Base-by-base conservation (phyloP, 2,329 filamentous ascomycete species). In the Alternaria sp. region DNA sequence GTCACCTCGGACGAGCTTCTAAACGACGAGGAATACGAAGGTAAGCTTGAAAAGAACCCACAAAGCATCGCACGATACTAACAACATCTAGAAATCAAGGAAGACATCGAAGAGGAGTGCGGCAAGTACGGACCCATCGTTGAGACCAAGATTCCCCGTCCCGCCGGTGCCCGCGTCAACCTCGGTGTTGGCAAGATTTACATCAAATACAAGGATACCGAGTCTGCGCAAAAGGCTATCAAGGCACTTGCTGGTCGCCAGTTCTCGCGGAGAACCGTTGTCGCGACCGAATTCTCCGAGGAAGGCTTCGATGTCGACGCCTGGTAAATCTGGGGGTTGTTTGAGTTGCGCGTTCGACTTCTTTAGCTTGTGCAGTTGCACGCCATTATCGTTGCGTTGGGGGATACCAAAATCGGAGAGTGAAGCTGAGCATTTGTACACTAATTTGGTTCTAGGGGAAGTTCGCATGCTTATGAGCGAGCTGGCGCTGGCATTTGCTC, bases 121-220 rank as follows among this genome's bases (percentile, higher is more conserved):
- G 83, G 86, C 74, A 99, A 99, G 79, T 99, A 91, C 75, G 95
- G 96, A 63, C 86, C 85, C 52, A 87, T 99, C 28, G 67, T 93
- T 43, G 92, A 93, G n/a, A 83, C 98, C 80, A 99, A 99, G 84
- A 90, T 99, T 60, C 95, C 95, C 5, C 88, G 95, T 61, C 94
- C 95, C 2, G 89, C 87, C 22, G 92, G 92, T 70, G 93, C 92
- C 50, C 89, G 93, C 71, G 91, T 95, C 76, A 92, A 90, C 22
- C 87, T 92, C 30, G 95, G 95, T 48, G 93, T 99, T 22, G 95
- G 95, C 77, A 99, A 98, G 85, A 98, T 99, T 69, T 99, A 90
- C 77, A 90, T 99, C 83, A 98, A 97, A 79, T 99, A 93, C 75
- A 92, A 95, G 66, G 87, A 85, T 3, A 82, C 87, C 3, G 92